These are phyloP conservation scores for Flaveria trinervia DNA, from an alignment of 129 eudicot species.

Conservation along the genomic window DNA sequence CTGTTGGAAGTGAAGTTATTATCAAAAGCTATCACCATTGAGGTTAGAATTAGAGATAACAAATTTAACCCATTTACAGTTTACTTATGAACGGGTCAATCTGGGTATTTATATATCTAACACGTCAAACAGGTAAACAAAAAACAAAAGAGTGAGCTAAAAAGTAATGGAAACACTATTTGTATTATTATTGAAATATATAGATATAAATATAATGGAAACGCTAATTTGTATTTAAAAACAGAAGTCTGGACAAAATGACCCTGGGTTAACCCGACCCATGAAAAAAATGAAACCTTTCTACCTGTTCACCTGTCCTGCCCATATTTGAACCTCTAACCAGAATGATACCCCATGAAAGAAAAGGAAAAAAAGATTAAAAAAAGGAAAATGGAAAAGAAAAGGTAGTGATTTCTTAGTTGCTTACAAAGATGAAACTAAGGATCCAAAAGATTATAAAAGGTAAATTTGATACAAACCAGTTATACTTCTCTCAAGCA, in stretches of 20 bases:
- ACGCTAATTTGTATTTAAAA: not conserved
- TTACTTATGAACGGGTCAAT: not conserved
- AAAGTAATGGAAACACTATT: not conserved
- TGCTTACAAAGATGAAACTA: not conserved
- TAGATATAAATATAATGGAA: not conserved
- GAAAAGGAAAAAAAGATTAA: not conserved
- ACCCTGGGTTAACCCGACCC: not conserved
- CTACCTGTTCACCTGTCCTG: not conserved
- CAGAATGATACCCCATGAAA: not conserved
- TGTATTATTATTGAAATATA: not conserved
- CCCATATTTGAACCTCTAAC: not conserved
- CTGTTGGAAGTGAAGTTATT: constrained; percentile 35
- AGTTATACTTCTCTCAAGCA: constrained; percentile 70
- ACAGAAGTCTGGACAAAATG: not conserved
- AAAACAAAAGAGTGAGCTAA: constrained; percentile 6
- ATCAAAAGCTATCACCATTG: constrained; percentile 11
- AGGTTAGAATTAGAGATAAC: not conserved
- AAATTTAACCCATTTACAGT: not conserved
- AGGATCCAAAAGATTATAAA: not conserved
- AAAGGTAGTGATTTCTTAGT: not conserved
- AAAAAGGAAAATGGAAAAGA: not conserved
- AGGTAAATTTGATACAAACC: constrained; percentile 42
- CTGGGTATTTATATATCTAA: not conserved
- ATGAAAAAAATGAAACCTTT: not conserved
- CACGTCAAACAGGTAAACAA: not conserved